A percentile compares a stretch with the other conserved stretches of the same genome.
phyloP scores from a whole-genome alignment of 306 rosid genomes.

The Vachellia collinsii region DNA sequence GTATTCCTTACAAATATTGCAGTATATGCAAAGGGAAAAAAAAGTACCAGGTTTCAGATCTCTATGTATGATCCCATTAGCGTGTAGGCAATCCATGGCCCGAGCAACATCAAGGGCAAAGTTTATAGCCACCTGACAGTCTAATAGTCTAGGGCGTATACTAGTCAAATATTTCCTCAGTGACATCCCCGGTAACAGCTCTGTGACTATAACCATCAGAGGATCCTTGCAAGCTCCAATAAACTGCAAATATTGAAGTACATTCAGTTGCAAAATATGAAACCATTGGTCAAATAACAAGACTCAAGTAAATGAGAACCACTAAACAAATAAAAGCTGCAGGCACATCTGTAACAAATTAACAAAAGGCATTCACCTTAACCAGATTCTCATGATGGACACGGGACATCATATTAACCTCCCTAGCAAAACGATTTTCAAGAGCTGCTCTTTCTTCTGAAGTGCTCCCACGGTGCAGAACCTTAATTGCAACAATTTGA shows the following conservation, averaged over 20 bases:
- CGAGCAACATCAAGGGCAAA: constrained; percentile 88
- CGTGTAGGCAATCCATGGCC: constrained; percentile 98
- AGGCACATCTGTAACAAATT: not conserved
- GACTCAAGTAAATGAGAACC: not conserved
- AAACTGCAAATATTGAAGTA: constrained; percentile 61
- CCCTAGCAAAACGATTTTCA: constrained; percentile 88
- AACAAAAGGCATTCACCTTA: constrained; percentile 55
- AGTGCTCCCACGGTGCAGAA: constrained; percentile 84
- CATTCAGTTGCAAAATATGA: constrained; percentile 31
- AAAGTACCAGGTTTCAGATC: constrained; percentile 90
- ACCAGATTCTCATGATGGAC: constrained; percentile 95
- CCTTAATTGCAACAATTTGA: constrained; percentile 86
- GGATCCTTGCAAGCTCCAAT: constrained; percentile 99
- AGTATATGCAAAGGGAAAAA: constrained; percentile 3
- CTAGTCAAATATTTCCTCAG: constrained; percentile 71
- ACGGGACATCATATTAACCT: constrained; percentile 96
- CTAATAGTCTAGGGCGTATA: constrained; percentile 72
- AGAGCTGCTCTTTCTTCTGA: constrained; percentile 77
- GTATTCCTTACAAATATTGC: not conserved
- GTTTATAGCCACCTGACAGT: constrained; percentile 68
- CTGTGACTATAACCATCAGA: constrained; percentile 96
- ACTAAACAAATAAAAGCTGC: not conserved
- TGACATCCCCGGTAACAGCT: constrained; percentile 96
- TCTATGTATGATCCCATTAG: constrained; percentile 96
- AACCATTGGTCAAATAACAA: constrained; percentile 9